Base-by-base conservation (phyloP, 2,329 filamentous ascomycete genomes). In the Ceratocystis papillata region DNA sequence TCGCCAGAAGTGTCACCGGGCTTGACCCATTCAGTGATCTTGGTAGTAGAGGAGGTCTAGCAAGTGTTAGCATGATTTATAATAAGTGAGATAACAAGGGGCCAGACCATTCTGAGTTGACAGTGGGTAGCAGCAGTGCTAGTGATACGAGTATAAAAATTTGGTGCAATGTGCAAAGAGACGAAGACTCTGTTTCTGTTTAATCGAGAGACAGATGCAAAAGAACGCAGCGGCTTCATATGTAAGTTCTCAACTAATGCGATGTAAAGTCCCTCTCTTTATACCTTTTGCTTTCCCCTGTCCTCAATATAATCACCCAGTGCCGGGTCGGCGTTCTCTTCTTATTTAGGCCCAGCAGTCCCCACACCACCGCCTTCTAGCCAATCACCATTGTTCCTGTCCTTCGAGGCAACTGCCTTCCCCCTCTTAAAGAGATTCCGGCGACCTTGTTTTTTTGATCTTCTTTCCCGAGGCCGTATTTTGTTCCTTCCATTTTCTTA, bases 21-120 rank as follows among this genome's bases (percentile, higher is more conserved):
- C 69, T 84, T 81, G 64, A 94, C 90, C 90, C 90, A 96, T 72
- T 93, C 84, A 59, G 90, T 92, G 74, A 96, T 90, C 5, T 53
- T 68, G 4, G 53, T 22, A 12, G 48, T 61, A 10, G 30, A 55
- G 10, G 50, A 48, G 2, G 50, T 25, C 50, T 28, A 28, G 50
- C 5, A 25, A 25, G 25, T 25, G 25, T 55, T 55, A 55, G 50
- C 50, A 15, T 55, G 50, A 15, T 10, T n/a, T 15, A 15, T 25
- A 5, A 28, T 28, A 15, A 7, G 12, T 15, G 20, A 17, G 61
- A 62, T 1, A 48, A 15, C 12, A 7, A 6, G 33, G 37, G 15
- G 10, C 48, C 62, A 12, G 3, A 63, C 62, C 62, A 63, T 63
- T 63, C 25, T 53, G 45, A 63, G 62, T 37, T n/a, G n/a, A 20